These are phyloP conservation scores for Zasmidium citrigriseum DNA, from an alignment of 2,329 filamentous ascomycete genomes.

Conservation along the genomic window DNA sequence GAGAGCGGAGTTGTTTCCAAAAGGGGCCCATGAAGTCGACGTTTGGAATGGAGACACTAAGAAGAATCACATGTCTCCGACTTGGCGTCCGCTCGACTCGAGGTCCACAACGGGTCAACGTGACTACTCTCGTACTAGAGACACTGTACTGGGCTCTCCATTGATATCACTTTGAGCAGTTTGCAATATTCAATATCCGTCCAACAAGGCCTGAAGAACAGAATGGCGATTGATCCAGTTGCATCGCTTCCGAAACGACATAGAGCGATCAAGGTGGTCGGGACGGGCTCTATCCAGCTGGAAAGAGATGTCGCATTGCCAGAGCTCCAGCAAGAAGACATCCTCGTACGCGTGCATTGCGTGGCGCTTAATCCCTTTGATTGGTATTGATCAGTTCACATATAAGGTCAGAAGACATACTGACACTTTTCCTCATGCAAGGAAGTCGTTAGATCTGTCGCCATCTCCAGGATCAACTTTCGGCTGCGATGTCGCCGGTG, in stretches of 20 bases:
- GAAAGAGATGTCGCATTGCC: constrained; percentile 16
- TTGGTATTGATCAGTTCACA: constrained; percentile 8
- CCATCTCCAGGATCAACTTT: constrained; percentile 20
- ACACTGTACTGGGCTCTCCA: too few species aligned
- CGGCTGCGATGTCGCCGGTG: constrained; percentile 22
- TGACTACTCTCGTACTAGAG: too few species aligned
- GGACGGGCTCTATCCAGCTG: constrained; percentile 11
- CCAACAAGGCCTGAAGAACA: too few species aligned
- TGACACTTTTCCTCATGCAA: constrained; percentile 4
- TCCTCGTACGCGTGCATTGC: constrained; percentile 20
- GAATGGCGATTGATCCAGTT: constrained; percentile 12
- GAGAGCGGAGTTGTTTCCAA: too few species aligned
- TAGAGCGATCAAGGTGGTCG: constrained; percentile 19
- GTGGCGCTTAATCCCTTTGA: constrained; percentile 23
- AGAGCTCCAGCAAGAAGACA: constrained; percentile 13
- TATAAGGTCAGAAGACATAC: neutral
- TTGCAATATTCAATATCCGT: too few species aligned
- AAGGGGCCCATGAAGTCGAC: too few species aligned
- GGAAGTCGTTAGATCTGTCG: constrained; percentile 23
- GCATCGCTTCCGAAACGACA: constrained; percentile 13
- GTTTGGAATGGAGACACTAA: too few species aligned
- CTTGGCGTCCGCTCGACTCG: too few species aligned
- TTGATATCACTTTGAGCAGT: too few species aligned
- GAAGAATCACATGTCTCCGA: too few species aligned
- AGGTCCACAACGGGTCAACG: too few species aligned